Base-by-base conservation (phyloP, 139 green algal genomes). In the Chlorella sp. region DNA sequence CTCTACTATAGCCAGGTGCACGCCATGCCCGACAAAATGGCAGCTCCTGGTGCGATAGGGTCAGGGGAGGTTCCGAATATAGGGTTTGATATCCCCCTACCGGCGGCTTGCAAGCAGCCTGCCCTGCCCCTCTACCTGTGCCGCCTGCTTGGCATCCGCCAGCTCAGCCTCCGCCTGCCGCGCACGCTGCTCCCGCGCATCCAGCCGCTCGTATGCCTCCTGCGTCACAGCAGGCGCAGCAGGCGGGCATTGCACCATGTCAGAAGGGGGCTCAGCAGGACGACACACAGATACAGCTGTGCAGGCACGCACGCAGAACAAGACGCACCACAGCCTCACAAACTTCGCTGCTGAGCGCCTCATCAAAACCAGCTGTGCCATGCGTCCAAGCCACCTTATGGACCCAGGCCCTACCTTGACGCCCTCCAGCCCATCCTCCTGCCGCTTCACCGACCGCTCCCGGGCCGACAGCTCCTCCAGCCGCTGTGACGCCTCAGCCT, bases 391-490 rank as follows among this genome's bases (percentile, higher is more conserved):
- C n/a, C 48, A 57, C 48, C 48, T 9, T 9, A 9, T 57, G 48
- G 48, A 5, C 48, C 48, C 48, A 9, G 48, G 48, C 9, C 86
- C 37, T 28, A 81, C 87, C 87, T 86, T 90, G 64, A 90, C 39
- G 0, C 87, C 87, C 60, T 90, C 87, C 64, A 90, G 78, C 5
- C 87, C 87, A 32, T 86, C 87, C 79, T 90, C 87, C 78, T 90
- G 87, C 28, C 87, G 77, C 32, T 69, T 68, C 64, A 90, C 19
- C 39, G 87, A 57, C 26, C 78, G 78, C 79, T 90, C 87, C 30
- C 79, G 60, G 0, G 87, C 78, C 0, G 53, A 32, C 79, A 81
- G 39, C 40, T 86, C 78, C 39, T 90, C 87, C 16, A 68, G 30
- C 30, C 30, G 76, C 28, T 42, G 53, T 1, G 40, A 64, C 26